phyloP scores from a whole-genome alignment of 495 filamentous ascomycete species.

The Wilcoxina mikolae region DNA sequence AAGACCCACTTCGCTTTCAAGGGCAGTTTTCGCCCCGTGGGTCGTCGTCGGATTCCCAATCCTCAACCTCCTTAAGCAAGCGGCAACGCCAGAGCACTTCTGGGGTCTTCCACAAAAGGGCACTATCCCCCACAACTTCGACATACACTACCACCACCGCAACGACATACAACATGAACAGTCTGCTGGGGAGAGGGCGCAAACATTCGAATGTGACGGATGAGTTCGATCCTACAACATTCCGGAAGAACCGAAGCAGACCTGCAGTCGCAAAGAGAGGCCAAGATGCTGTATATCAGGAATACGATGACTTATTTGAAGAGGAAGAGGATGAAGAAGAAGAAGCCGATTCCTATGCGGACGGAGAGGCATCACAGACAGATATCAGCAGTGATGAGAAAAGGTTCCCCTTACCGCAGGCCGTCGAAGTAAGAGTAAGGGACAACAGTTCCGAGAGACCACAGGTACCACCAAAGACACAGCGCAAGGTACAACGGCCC shows the following conservation, averaged over 20 bases:
- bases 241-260: conserved; percentile 25
- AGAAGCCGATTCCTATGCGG: conserved; percentile 1
- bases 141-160: conserved; percentile 16
- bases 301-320: conserved; percentile 28
- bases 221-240: conserved; percentile 28
- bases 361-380: background rate
- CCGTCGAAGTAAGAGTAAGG: no score
- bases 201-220: conserved; percentile 15
- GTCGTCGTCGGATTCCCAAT: conserved; percentile 23
- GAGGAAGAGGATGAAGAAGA: conserved; percentile 5
- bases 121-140: conserved; percentile 22
- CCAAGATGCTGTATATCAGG: conserved; percentile 27
- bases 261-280: conserved; percentile 20
- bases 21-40: conserved; percentile 23
- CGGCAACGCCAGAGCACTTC: conserved; percentile 13
- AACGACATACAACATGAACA: conserved; percentile 13
- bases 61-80: conserved; percentile 19
- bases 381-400: background rate
- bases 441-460: no score
- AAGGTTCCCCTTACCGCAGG: conserved; percentile 17
- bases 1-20: conserved; percentile 16
- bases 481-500: background rate
- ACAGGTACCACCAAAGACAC: background rate
- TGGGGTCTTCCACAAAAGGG: conserved; percentile 24
- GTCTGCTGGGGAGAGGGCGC: conserved; percentile 20